These are phyloP conservation scores for Haematococcus lacustris DNA, from an alignment of 139 green algal genomes.

Conservation along the genomic window DNA sequence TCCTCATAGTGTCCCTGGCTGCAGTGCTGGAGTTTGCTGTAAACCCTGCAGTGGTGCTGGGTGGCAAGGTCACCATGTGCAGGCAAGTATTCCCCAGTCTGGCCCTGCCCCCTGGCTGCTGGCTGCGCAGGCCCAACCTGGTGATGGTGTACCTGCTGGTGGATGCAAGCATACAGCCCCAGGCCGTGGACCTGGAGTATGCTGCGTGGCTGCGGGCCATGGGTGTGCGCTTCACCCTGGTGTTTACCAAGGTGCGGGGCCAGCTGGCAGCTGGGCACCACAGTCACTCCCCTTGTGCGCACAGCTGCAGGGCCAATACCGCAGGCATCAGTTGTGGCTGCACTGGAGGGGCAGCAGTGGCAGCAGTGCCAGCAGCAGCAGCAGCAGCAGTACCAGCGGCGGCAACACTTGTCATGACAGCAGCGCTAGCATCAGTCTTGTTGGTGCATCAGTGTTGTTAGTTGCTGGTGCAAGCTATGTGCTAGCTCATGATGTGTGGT, in stretches of 20 bases:
- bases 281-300: neutral
- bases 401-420: neutral
- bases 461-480: neutral
- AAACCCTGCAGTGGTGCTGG: too few relatives aligned
- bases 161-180: conserved; percentile 77
- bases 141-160: conserved; percentile 89
- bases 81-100: too few relatives aligned
- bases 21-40: too few relatives aligned
- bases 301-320: neutral
- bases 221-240: conserved; percentile 72
- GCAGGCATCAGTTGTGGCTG: neutral
- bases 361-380: neutral
- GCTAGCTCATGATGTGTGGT: neutral
- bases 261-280: neutral
- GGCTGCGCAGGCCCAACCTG: conserved; percentile 45
- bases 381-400: neutral
- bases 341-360: neutral
- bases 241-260: conserved; percentile 34
- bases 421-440: neutral
- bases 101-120: too few relatives aligned
- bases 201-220: conserved; percentile 65
- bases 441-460: neutral
- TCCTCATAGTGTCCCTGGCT: too few relatives aligned
- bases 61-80: too few relatives aligned
- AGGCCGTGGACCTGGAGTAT: conserved; percentile 76